phyloP scores from a whole-genome alignment of 306 rosid genomes.

The Cicer cuneatum region DNA sequence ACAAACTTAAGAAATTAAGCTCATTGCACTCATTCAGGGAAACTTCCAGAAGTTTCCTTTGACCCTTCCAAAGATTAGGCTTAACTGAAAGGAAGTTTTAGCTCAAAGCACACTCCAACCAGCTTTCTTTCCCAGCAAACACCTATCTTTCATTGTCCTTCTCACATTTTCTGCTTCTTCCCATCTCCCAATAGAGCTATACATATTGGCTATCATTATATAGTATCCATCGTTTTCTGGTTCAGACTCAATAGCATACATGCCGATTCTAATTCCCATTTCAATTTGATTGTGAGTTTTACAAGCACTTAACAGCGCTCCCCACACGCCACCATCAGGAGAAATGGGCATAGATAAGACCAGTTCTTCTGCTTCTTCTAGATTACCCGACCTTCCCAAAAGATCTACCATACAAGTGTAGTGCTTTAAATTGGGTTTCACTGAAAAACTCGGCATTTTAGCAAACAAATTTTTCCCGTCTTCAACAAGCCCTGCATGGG shows the following conservation, averaged over 20 bases:
- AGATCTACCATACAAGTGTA: constrained; percentile 88
- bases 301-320: constrained; percentile 77
- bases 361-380: constrained; percentile 72
- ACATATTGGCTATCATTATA: constrained; percentile 67
- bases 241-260: constrained; percentile 66
- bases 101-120: constrained; percentile 66
- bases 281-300: constrained; percentile 66
- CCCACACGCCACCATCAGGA: constrained; percentile 82
- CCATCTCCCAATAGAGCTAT: constrained; percentile 76
- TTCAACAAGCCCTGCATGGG: constrained; percentile 69
- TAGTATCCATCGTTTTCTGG: constrained; percentile 81
- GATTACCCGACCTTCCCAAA: constrained; percentile 73
- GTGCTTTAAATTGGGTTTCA: constrained; percentile 74
- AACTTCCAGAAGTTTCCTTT: constrained; percentile 27
- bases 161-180: constrained; percentile 76
- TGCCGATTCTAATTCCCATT: constrained; percentile 69
- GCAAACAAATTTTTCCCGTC: constrained; percentile 67
- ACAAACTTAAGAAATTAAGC: constrained; percentile 25
- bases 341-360: constrained; percentile 76
- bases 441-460: constrained; percentile 58
- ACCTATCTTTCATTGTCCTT: constrained; percentile 59
- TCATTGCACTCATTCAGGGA: background rate
- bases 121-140: constrained; percentile 61
- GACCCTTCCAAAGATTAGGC: constrained; percentile 11
- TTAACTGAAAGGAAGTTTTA: constrained; percentile 8